phyloP scores from a whole-genome alignment of 2,329 filamentous ascomycete genomes.

The Aureobasidium namibiae region DNA sequence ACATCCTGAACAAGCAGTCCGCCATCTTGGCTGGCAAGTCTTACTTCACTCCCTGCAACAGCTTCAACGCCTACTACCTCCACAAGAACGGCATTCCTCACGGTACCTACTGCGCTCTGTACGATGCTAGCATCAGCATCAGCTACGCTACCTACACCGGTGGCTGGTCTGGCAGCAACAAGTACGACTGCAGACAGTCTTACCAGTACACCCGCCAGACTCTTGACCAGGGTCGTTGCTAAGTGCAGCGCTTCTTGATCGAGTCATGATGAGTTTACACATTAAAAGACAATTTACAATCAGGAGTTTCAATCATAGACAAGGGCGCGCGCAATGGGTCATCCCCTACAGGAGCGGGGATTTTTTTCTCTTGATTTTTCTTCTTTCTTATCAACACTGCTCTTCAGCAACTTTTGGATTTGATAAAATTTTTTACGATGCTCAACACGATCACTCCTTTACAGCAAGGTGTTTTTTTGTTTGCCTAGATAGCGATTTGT shows the following conservation, averaged over 20 bases:
- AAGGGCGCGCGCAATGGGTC: neutral
- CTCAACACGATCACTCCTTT: neutral
- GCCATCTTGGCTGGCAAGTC: conserved; percentile 12
- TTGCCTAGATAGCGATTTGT: neutral
- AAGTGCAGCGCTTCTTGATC: neutral
- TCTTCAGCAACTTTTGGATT: neutral
- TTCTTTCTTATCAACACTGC: no score
- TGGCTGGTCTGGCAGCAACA: conserved; percentile 12
- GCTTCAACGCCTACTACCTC: conserved; percentile 20
- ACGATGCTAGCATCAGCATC: conserved; percentile 15
- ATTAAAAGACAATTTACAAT: neutral
- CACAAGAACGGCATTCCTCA: conserved; percentile 17
- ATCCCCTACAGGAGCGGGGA: neutral
- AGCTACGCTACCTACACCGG: conserved; percentile 15
- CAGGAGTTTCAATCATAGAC: neutral
- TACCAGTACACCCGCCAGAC: conserved; percentile 14
- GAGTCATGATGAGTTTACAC: neutral
- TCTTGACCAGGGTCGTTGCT: conserved; percentile 13
- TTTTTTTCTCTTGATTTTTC: neutral
- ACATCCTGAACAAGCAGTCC: conserved; percentile 15
- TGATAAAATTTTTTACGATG: neutral
- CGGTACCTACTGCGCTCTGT: conserved; percentile 21
- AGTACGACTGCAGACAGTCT: conserved; percentile 15
- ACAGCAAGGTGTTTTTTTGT: neutral
- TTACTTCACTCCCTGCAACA: conserved; percentile 16